These are phyloP conservation scores for Sphagnum contortum DNA, from an alignment of 225 moss, liverwort and hornwort genomes.

Conservation along the genomic window DNA sequence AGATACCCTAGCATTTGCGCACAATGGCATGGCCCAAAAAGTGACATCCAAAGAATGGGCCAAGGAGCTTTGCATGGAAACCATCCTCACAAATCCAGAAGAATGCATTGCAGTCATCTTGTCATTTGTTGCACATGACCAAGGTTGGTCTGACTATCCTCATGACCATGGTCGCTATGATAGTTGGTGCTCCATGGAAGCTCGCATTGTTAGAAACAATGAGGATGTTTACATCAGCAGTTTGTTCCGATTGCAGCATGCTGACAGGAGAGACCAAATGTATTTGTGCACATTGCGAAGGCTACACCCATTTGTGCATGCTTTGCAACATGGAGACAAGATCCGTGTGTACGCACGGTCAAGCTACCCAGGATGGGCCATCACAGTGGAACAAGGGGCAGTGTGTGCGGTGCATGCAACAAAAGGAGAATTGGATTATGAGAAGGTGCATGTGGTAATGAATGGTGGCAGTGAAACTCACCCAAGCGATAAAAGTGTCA, in stretches of 20 bases:
- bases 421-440: too few species aligned
- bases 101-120: slow-evolving; percentile 13
- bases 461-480: too few species aligned
- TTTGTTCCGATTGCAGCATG: neutral
- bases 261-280: neutral
- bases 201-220: slow-evolving; percentile 6
- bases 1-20: slow-evolving; percentile 12
- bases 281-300: slow-evolving; percentile 5
- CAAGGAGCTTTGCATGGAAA: slow-evolving; percentile 18
- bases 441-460: too few species aligned
- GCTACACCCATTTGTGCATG: neutral
- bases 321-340: neutral
- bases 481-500: too few species aligned
- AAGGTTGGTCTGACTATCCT: slow-evolving; percentile 8
- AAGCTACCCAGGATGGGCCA: neutral
- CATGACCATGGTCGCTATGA: slow-evolving; percentile 14
- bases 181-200: slow-evolving; percentile 7
- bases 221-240: slow-evolving; percentile 6
- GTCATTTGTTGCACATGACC: slow-evolving; percentile 23
- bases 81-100: neutral
- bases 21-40: slow-evolving; percentile 15
- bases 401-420: neutral
- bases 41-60: slow-evolving; percentile 2
- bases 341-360: neutral
- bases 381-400: slow-evolving; percentile 4